Base-by-base conservation (phyloP, 1,139 yeast genomes). In the Entelexis paramagnoliae region DNA sequence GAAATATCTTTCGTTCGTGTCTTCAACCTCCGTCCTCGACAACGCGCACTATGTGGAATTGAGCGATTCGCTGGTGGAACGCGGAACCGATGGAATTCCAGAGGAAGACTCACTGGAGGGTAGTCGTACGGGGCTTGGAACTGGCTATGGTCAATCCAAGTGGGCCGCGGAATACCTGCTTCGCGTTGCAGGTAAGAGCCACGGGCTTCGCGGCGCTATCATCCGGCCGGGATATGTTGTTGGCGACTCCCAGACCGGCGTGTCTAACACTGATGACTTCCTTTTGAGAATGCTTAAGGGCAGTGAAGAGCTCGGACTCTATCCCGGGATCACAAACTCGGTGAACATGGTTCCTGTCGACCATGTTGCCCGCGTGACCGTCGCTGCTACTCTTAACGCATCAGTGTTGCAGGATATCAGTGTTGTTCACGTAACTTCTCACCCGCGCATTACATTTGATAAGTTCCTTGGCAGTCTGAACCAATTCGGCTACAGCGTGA, bases 331-430 rank as follows among this genome's bases (percentile, higher is more conserved):
- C 58, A 69, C 78, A 61, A 91, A 91, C 71, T 78, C 81, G 48
- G 95, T 89, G 46, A 93, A 93, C 67, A 88, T 89, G 87, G 96
- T 88, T 22, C 98, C 98, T 3, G 98, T 91, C 35, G 97, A 91
- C 62, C 98, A 91, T 63, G 98, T 91, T 59, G 97, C 98, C 1
- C 78, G 95, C 51, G 86, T 88, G 24, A 87, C 83, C 33, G 85
- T 82, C 49, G 88, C 97, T 1, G 72, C 93, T 32, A 83, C 95
- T 0, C 74, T 91, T 59, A 78, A 79, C 60, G 94, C 96, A 33
- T 57, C 64, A 9, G 22, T 19, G n/a, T 29, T 51, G 6, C 64
- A 62, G 2, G 63, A 65, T 19, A 69, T 86, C 44, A 70, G 79
- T 1, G 98, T 91, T 49, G 91, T 89, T 1, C 98, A 91, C 50